Evolutionary conservation across 345 rosid genomes (phyloP).

Genomic region (Aquilaria yunnanensis): DNA sequence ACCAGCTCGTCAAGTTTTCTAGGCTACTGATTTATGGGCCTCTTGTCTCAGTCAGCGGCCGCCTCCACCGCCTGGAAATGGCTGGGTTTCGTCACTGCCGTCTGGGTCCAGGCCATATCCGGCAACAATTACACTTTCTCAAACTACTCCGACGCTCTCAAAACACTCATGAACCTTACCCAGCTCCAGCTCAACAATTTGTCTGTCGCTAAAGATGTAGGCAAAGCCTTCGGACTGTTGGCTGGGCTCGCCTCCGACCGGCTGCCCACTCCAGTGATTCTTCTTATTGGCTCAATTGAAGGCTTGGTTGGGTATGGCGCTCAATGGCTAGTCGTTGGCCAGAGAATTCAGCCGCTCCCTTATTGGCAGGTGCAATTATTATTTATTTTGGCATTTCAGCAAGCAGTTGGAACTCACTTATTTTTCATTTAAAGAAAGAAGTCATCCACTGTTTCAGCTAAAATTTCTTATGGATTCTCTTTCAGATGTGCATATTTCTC

Average conservation of each 20-base stretch:
- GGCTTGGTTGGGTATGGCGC: slow-evolving; percentile 87
- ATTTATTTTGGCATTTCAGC: neutral
- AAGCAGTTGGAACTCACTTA: neutral
- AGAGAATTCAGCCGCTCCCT: slow-evolving; percentile 50
- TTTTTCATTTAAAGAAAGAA: too few relatives aligned
- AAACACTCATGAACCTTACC: slow-evolving; percentile 75
- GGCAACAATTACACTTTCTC: slow-evolving; percentile 97
- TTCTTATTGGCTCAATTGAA: slow-evolving; percentile 79
- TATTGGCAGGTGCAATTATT: slow-evolving; percentile 72
- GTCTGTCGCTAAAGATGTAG: slow-evolving; percentile 87
- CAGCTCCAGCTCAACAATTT: slow-evolving; percentile 77
- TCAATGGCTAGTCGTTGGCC: slow-evolving; percentile 93
- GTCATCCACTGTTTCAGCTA: neutral
- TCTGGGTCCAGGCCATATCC: slow-evolving; percentile 88
- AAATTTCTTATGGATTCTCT: neutral
- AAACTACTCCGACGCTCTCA: slow-evolving; percentile 81
- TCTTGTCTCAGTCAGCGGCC: too few relatives aligned
- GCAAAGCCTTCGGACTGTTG: slow-evolving; percentile 89
- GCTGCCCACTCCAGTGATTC: slow-evolving; percentile 51
- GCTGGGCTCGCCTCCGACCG: slow-evolving; percentile 93
- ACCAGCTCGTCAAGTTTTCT: too few relatives aligned
- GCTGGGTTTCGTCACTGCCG: slow-evolving; percentile 92
- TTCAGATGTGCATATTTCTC: slow-evolving; percentile 61
- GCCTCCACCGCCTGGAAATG: slow-evolving; percentile 49
- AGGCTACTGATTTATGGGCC: too few relatives aligned